Conservation (phyloP, 352 stramenopile genomes). For the Pythium aphanidermatum region DNA sequence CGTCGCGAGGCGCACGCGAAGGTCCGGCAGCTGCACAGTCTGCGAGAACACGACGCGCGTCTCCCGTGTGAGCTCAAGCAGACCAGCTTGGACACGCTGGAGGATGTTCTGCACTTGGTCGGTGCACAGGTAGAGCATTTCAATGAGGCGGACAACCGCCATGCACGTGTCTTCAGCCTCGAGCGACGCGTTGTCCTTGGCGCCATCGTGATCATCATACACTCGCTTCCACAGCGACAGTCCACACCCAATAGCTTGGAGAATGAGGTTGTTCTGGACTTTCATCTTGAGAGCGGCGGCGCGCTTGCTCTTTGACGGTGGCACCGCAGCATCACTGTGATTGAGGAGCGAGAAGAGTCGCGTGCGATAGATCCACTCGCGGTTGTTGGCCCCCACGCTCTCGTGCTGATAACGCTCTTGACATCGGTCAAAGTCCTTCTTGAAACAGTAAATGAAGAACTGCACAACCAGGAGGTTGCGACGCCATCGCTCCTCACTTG, state of each 20-base stretch:
- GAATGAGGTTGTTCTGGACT: slow-evolving; percentile 65
- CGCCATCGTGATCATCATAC: slow-evolving; percentile 32
- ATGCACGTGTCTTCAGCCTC: slow-evolving; percentile 63
- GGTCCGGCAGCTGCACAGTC: slow-evolving; percentile 43
- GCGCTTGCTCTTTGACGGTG: slow-evolving; percentile 22
- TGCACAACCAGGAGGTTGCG: slow-evolving; percentile 69
- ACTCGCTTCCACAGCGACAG: slow-evolving; percentile 65
- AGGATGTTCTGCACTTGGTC: slow-evolving; percentile 70
- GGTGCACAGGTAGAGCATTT: slow-evolving; percentile 76
- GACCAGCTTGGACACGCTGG: slow-evolving; percentile 54
- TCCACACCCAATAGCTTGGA: slow-evolving; percentile 43
- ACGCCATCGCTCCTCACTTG: slow-evolving; percentile 46
- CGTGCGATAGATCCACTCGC: slow-evolving; percentile 53
- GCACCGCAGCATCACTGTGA: slow-evolving; percentile 24
- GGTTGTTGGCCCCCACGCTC: no score
- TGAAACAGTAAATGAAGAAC: slow-evolving; percentile 80
- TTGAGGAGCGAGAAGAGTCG: slow-evolving; percentile 56
- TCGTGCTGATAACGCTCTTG: slow-evolving; percentile 39
- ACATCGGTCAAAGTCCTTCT: slow-evolving; percentile 57
- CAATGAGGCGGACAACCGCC: slow-evolving; percentile 57
- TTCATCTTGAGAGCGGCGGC: slow-evolving; percentile 24
- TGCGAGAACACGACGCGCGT: slow-evolving; percentile 62
- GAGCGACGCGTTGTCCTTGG: slow-evolving; percentile 17
- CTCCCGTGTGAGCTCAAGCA: slow-evolving; percentile 41
- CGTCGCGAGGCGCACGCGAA: slow-evolving; percentile 54